Percentiles rank a stretch among this genome's conserved stretches.
Conservation (phyloP, 805 yeast genomes). For the Ogataea wickerhamii region DNA sequence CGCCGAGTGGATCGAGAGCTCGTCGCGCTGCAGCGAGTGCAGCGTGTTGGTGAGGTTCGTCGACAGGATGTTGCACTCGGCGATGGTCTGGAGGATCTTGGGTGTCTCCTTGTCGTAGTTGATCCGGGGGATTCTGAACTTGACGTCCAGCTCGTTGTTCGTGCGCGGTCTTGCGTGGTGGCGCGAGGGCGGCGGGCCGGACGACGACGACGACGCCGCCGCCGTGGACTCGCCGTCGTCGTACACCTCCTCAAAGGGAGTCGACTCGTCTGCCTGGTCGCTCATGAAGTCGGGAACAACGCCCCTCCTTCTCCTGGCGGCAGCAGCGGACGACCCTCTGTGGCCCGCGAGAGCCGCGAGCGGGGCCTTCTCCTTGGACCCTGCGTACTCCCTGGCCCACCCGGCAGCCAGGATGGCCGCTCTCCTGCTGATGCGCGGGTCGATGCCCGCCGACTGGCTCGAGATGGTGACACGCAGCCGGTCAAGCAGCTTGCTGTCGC, state of each 20-base stretch:
- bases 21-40: conserved; percentile 40
- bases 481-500: conserved; percentile 66
- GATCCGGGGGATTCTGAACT: conserved; percentile 63
- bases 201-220: conserved; percentile 10
- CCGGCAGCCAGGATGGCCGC: conserved; percentile 51
- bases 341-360: conserved; percentile 43
- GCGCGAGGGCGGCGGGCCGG: conserved; percentile 4
- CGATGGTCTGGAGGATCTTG: conserved; percentile 60
- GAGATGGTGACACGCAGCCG: conserved; percentile 48
- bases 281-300: conserved; percentile 44
- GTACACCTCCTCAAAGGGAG: conserved; percentile 33
- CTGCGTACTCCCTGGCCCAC: conserved; percentile 63
- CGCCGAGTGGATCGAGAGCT: conserved; percentile 59
- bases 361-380: conserved; percentile 45
- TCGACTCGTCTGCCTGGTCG: conserved; percentile 46
- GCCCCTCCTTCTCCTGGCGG: conserved; percentile 3
- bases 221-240: conserved; percentile 23
- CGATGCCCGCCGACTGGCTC: conserved; percentile 34
- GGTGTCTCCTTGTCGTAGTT: conserved; percentile 71
- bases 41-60: conserved; percentile 64
- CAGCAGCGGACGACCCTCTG: conserved; percentile 29
- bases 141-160: conserved; percentile 39
- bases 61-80: conserved; percentile 72
- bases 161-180: conserved; percentile 15
- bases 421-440: conserved; percentile 43